Percentiles rank a stretch among this genome's conserved stretches.
Conservation (phyloP, 148 eudicot genomes). For the Chenopodium quinoa region DNA sequence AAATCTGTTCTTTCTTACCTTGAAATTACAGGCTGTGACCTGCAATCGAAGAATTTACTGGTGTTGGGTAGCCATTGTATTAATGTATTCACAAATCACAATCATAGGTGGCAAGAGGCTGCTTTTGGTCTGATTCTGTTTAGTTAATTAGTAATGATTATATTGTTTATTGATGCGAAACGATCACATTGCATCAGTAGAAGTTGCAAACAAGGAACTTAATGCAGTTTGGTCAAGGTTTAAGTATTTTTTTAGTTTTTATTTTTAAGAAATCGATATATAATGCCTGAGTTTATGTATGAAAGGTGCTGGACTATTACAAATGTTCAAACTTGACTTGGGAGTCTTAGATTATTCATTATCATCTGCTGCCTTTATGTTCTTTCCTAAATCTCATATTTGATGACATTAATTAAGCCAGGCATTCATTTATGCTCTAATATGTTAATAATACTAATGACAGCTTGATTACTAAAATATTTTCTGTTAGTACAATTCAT, state of each 20-base stretch:
- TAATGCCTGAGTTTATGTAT: neutral
- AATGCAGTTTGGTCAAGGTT: neutral
- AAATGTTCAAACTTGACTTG: neutral
- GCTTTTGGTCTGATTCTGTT: neutral
- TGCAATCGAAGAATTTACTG: neutral
- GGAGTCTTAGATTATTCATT: neutral
- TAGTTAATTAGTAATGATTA: neutral
- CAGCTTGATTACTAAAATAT: neutral
- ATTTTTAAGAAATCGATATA: neutral
- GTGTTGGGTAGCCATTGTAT: neutral
- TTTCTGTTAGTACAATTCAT: constrained; percentile 1
- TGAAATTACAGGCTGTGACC: neutral
- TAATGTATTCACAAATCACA: neutral
- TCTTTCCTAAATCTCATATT: neutral
- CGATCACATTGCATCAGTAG: neutral
- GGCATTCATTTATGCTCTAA: neutral
- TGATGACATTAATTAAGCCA: neutral
- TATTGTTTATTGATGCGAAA: neutral
- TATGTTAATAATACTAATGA: neutral
- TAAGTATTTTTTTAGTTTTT: neutral
- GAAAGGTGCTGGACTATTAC: neutral
- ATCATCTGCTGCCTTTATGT: neutral
- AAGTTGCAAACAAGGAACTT: neutral
- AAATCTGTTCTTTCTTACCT: neutral
- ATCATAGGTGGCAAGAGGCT: neutral